Evolutionary conservation across 768 basidiomycete genomes (phyloP), one percentile per base, ranked within the genome.

Genomic region (Auricularia cornea): DNA sequence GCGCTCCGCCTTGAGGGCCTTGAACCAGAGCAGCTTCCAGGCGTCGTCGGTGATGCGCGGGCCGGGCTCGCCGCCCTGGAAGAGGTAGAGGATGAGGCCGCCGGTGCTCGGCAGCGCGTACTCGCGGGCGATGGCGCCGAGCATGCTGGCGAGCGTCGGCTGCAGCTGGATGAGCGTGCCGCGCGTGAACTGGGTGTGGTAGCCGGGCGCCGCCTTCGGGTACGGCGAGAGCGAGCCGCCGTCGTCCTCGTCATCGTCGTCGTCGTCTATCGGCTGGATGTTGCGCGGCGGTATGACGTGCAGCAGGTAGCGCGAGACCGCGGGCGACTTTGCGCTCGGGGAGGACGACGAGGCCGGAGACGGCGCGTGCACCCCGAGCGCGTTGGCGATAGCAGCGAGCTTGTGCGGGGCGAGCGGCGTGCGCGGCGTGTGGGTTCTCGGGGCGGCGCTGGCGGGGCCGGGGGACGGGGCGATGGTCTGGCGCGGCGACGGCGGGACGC

Each of bases 91-190:
- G 51, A 91, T 79, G 57, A 98, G 75, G 4, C 95, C 95, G 16
- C 83, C 75, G 0, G 90, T 92, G 67, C 88, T 92, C 1, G 95
- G 95, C 20, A 98, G 78, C 2, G 91, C 90, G 70, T 94, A 98
- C 75, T 98, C 95, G 74, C 87, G 88, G 16, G 95, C 94, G 60
- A 98, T 97, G 6, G 92, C 90, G 26, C 80, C 79, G 11, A 97
- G 76, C 72, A 97, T 95, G 1, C 86, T 82, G 48, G 92, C 87
- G 1, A 98, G 77, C 0, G 88, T 92, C 4, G 94, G 80, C 71
- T 94, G 85, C 0, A 98, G 80, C 0, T 94, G 89, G 3, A 98
- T 83, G 14, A 98, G 80, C n/a, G 85, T 87, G 8, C 95, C 95
- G 30, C 95, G 84, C 16, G 84, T 83, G 70, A 92, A 91, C 59